phyloP scores from a whole-genome alignment of 768 basidiomycete species.

The Psilocybe tampanensis region DNA sequence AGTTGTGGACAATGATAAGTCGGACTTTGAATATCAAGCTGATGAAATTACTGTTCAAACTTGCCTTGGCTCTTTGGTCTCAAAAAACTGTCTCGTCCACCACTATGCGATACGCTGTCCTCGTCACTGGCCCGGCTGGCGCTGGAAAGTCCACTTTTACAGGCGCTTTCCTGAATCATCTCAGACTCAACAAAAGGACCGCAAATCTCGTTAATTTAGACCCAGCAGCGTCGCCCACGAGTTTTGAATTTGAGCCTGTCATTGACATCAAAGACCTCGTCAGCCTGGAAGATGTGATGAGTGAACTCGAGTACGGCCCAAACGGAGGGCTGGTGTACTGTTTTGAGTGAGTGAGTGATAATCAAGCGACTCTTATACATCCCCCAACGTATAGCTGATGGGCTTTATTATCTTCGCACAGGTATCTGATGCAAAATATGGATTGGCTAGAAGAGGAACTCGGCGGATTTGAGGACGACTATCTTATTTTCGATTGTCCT shows the following conservation, averaged over 20 bases:
- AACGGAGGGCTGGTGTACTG: slow-evolving; percentile 98
- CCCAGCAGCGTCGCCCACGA: slow-evolving; percentile 84
- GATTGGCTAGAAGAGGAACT: slow-evolving; percentile 98
- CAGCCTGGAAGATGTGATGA: slow-evolving; percentile 94
- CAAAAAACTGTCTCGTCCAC: slow-evolving; percentile 8
- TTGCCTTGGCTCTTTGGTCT: not conserved
- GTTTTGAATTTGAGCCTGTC: slow-evolving; percentile 89
- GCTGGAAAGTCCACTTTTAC: slow-evolving; percentile 98
- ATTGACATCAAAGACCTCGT: slow-evolving; percentile 96
- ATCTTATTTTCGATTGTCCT: slow-evolving; percentile 91
- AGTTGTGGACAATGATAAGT: not conserved
- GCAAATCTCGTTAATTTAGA: slow-evolving; percentile 97
- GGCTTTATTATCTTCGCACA: slow-evolving; percentile 36
- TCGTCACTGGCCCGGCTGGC: slow-evolving; percentile 95
- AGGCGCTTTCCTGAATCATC: slow-evolving; percentile 84
- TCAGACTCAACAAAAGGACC: slow-evolving; percentile 76
- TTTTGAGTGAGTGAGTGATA: slow-evolving; percentile 91
- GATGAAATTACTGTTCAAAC: slow-evolving; percentile 1
- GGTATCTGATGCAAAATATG: slow-evolving; percentile 95
- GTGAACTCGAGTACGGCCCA: slow-evolving; percentile 91
- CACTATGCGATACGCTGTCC: slow-evolving; percentile 83
- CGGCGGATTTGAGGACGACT: slow-evolving; percentile 94
- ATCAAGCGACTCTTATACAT: not conserved
- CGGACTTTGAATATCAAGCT: slow-evolving; percentile 41
- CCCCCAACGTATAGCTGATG: not conserved